Conservation (phyloP, 2,329 filamentous ascomycete genomes). For the Botrytis pseudocinerea region DNA sequence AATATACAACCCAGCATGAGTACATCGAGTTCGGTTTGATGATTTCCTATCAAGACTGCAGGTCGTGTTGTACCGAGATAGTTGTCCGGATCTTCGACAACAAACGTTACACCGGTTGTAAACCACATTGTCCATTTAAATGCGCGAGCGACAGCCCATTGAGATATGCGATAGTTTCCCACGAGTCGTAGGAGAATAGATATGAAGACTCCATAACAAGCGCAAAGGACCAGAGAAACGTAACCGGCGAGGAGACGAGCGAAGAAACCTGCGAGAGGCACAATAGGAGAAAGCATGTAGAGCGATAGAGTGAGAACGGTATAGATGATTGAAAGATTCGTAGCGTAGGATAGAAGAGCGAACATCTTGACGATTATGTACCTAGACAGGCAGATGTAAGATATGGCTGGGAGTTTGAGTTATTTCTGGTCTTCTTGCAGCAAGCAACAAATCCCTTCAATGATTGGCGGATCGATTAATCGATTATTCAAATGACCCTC, state of each 20-base stretch:
- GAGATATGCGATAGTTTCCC: constrained; percentile 73
- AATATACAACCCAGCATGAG: constrained; percentile 88
- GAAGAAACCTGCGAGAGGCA: constrained; percentile 64
- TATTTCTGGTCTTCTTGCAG: neutral
- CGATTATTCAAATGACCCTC: constrained; percentile 31
- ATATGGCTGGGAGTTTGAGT: neutral
- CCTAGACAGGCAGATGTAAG: neutral
- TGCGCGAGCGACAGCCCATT: constrained; percentile 78
- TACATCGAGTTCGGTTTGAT: constrained; percentile 95
- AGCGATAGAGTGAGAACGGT: constrained; percentile 53
- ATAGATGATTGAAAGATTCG: constrained; percentile 55
- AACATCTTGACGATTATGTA: constrained; percentile 30
- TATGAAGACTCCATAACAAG: constrained; percentile 73
- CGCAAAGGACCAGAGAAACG: constrained; percentile 58
- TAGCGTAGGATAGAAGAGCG: constrained; percentile 40
- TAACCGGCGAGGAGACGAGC: constrained; percentile 69
- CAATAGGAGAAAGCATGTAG: constrained; percentile 61
- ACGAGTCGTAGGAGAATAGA: constrained; percentile 69
- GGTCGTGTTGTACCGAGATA: constrained; percentile 62
- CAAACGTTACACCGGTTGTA: constrained; percentile 76
- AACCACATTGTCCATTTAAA: constrained; percentile 80
- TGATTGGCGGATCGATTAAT: constrained; percentile 8
- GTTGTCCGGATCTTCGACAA: constrained; percentile 66
- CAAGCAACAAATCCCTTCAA: neutral
- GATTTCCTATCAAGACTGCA: constrained; percentile 89